Percentiles rank a stretch among this genome's conserved stretches.
These are phyloP conservation scores for Mucor lusitanicus DNA, from an alignment of 371 early-diverging fungal species.

Conservation along the genomic window DNA sequence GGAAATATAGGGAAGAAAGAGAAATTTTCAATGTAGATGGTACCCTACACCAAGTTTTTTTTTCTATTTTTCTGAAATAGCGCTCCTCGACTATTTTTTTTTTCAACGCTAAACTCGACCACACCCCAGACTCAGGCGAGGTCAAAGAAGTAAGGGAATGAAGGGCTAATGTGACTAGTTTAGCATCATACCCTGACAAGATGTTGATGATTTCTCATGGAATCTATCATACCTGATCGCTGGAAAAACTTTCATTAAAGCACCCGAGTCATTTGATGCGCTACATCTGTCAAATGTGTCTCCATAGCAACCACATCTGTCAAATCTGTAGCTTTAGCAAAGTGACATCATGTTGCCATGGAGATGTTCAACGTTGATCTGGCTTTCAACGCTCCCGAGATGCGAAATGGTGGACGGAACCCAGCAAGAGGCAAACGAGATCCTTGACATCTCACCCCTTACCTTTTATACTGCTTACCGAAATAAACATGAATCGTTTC, in stretches of 20 bases:
- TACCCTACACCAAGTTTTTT: slow-evolving; percentile 4
- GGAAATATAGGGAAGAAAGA: background rate
- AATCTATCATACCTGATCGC: background rate
- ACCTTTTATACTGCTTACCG: background rate
- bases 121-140: slow-evolving; percentile 2
- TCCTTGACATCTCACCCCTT: slow-evolving; percentile 4
- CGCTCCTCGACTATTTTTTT: background rate
- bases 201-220: background rate
- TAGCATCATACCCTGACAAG: background rate
- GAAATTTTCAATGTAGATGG: slow-evolving; percentile 2
- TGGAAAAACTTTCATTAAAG: background rate
- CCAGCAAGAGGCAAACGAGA: background rate
- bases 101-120: slow-evolving; percentile 1
- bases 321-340: background rate
- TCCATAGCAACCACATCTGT: background rate
- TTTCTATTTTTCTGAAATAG: background rate
- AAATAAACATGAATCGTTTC: slow-evolving; percentile 5
- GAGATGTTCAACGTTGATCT: background rate
- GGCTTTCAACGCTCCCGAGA: background rate
- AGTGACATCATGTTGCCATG: slow-evolving; percentile 3
- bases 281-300: background rate
- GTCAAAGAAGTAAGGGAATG: background rate
- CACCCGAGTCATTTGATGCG: background rate
- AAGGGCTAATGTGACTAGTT: slow-evolving; percentile 1
- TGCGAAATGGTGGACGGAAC: background rate